A percentile compares a stretch with the other conserved stretches of the same genome.
phyloP scores from a whole-genome alignment of 495 filamentous ascomycete species.

The Neurospora pannonica region DNA sequence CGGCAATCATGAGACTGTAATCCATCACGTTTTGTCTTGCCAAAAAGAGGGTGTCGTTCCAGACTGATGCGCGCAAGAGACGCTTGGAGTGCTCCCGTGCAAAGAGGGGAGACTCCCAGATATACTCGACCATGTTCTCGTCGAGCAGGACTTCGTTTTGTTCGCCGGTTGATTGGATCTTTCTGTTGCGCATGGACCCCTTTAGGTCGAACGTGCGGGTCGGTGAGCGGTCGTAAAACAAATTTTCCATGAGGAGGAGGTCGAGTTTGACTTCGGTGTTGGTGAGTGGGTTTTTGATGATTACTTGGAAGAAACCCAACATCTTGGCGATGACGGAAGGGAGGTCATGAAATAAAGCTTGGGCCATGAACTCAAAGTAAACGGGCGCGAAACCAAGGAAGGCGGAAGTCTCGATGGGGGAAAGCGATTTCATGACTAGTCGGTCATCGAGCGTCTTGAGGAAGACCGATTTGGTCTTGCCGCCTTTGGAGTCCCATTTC shows the following conservation, averaged over 20 bases:
- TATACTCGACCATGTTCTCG: conserved; percentile 99
- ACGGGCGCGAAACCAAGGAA: conserved; percentile 92
- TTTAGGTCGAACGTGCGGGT: conserved; percentile 97
- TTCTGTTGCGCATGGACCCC: conserved; percentile 95
- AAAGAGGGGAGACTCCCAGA: conserved; percentile 94
- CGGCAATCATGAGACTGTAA: conserved; percentile 96
- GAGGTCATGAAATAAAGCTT: conserved; percentile 91
- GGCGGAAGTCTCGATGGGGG: conserved; percentile 80
- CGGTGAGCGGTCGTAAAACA: conserved; percentile 91
- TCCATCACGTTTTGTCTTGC: conserved; percentile 96
- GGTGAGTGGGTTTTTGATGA: conserved; percentile 88
- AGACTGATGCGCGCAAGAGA: conserved; percentile 74
- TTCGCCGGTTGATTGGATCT: conserved; percentile 89
- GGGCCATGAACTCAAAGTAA: conserved; percentile 95
- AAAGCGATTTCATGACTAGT: conserved; percentile 70
- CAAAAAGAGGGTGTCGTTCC: conserved; percentile 94
- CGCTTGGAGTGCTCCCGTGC: conserved; percentile 88
- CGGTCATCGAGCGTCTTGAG: conserved; percentile 93
- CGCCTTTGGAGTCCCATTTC: conserved; percentile 97
- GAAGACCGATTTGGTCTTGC: conserved; percentile 97
- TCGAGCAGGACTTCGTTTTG: conserved; percentile 93
- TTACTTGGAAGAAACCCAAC: conserved; percentile 95
- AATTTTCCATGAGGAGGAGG: conserved; percentile 93
- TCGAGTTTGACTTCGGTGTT: conserved; percentile 93
- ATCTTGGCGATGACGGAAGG: conserved; percentile 98